Base-by-base conservation (phyloP, 1,139 yeast genomes). In the Kurtzmaniella quercitrusa region DNA sequence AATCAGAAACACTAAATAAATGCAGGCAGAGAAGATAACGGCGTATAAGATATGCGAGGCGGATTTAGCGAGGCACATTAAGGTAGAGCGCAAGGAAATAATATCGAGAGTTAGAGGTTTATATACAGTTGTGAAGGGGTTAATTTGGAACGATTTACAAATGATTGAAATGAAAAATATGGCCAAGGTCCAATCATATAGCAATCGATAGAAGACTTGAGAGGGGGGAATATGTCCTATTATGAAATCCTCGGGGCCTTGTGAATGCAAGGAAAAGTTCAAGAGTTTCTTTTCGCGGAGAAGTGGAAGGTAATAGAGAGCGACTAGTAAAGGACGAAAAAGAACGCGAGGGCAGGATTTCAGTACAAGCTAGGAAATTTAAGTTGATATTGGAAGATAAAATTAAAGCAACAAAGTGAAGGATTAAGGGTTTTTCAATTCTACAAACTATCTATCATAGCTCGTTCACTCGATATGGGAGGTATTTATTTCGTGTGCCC, bases 191-290 rank as follows among this genome's bases (percentile, higher is more conserved):
- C n/a, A n/a, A n/a, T n/a, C n/a, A n/a, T n/a, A n/a, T n/a, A n/a
- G n/a, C n/a, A n/a, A n/a, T n/a, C n/a, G n/a, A n/a, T n/a, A n/a
- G n/a, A n/a, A n/a, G n/a, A n/a, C n/a, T n/a, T n/a, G n/a, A n/a
- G n/a, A n/a, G n/a, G n/a, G n/a, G n/a, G n/a, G n/a, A n/a, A n/a
- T n/a, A n/a, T n/a, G n/a, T n/a, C n/a, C n/a, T n/a, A n/a, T n/a
- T n/a, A n/a, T n/a, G n/a, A n/a, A 26, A 26, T 26, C 30, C 30
- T 26, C 30, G 30, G 30, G 30, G 30, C n/a, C 30, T 26, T 14
- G n/a, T 21, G 30, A 14, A 26, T 26, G 30, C 30, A 21, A 21
- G 23, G 23, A 14, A 26, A 26, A 26, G 30, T 26, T 14, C 12
- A 21, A 21, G 23, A 26, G 30, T 26, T 26, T 26, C 30, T 26